Evolutionary conservation across 352 stramenopile species (phyloP).

Genomic region (Phytophthora sp.): DNA sequence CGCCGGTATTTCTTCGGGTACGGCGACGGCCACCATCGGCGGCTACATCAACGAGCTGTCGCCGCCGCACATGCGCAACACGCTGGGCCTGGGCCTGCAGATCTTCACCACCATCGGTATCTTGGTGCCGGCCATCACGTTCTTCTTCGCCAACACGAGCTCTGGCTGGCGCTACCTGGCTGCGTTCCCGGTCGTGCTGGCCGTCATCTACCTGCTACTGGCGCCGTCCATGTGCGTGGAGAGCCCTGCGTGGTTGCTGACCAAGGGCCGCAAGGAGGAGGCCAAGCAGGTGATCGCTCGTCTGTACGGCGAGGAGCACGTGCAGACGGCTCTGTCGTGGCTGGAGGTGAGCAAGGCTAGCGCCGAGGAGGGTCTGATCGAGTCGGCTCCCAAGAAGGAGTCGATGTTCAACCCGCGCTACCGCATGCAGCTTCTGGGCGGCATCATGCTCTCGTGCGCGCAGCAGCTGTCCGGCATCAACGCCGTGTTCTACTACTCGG

Average conservation of each 20-base stretch:
- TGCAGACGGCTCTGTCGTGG: slow-evolving; percentile 8
- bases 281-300: slow-evolving; percentile 20
- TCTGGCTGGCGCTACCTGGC: slow-evolving; percentile 9
- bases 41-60: slow-evolving; percentile 7
- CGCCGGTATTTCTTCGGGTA: neutral
- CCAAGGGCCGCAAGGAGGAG: slow-evolving; percentile 14
- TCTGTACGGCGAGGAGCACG: slow-evolving; percentile 32
- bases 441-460: too few species aligned
- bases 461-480: too few species aligned
- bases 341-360: neutral
- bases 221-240: slow-evolving; percentile 10
- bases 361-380: neutral
- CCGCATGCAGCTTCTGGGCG: too few species aligned
- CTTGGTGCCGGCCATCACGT: too few species aligned
- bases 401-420: slow-evolving; percentile 12
- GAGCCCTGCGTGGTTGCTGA: slow-evolving; percentile 22
- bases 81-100: slow-evolving; percentile 5
- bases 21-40: neutral
- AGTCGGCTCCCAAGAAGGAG: slow-evolving; percentile 1
- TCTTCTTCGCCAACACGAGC: slow-evolving; percentile 18
- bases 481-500: too few species aligned
- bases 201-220: slow-evolving; percentile 7
- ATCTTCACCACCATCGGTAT: too few species aligned
- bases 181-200: slow-evolving; percentile 10
- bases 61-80: slow-evolving; percentile 6